These are phyloP conservation scores for Trametes meyenii DNA, from an alignment of 768 basidiomycete genomes.

Conservation along the genomic window DNA sequence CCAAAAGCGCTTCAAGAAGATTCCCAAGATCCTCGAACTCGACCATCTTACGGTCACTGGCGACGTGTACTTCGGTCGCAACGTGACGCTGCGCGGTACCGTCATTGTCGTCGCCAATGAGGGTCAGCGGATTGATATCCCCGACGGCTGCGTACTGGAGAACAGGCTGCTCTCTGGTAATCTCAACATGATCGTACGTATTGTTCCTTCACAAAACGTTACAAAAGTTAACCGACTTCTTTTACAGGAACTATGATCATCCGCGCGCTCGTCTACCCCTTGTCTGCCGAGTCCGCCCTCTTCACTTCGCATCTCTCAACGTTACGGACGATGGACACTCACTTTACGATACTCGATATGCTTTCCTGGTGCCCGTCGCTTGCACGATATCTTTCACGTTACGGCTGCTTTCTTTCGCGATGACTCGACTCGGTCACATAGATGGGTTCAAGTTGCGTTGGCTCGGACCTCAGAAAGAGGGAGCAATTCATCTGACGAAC, in stretches of 20 bases:
- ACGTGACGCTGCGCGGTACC: conserved; percentile 84
- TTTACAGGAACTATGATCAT: conserved; percentile 36
- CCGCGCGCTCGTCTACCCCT: neutral
- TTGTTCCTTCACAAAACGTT: conserved; percentile 1
- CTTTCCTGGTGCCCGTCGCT: neutral
- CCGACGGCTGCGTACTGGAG: conserved; percentile 59
- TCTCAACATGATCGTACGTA: conserved; percentile 68
- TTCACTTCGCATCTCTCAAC: neutral
- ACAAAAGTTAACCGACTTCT: neutral
- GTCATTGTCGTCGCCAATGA: conserved; percentile 86
- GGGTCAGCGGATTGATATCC: conserved; percentile 58
- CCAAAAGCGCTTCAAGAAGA: conserved; percentile 94
- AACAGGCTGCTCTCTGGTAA: conserved; percentile 74
- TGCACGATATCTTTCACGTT: neutral
- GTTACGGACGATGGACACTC: neutral
- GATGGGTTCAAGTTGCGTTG: neutral
- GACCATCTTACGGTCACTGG: conserved; percentile 95
- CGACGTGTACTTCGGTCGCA: conserved; percentile 88
- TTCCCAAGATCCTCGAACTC: conserved; percentile 86
- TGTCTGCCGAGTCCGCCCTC: neutral
- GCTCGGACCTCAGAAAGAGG: neutral
- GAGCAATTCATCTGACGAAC: neutral
- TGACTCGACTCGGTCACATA: neutral
- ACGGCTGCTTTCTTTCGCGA: neutral
- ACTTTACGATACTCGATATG: conserved; percentile 1